These are phyloP conservation scores for Ramaria sp. DNA, from an alignment of 768 basidiomycete genomes.

Conservation along the genomic window DNA sequence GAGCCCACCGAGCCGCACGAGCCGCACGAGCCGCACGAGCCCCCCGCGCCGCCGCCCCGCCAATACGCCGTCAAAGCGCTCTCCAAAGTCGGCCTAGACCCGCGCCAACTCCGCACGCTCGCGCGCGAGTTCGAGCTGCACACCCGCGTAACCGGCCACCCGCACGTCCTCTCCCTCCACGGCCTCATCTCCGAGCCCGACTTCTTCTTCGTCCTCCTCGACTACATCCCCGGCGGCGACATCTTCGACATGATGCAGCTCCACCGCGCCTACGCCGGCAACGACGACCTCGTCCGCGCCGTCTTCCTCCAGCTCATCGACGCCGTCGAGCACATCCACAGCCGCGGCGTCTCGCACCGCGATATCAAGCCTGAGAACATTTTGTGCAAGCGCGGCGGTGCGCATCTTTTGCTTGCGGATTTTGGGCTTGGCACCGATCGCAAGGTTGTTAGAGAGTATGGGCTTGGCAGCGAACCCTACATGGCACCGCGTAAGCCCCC, in stretches of 20 bases:
- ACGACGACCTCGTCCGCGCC: conserved; percentile 74
- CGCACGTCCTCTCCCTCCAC: conserved; percentile 51
- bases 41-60: neutral
- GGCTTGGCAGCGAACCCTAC: conserved; percentile 51
- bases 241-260: conserved; percentile 85
- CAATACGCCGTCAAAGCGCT: neutral
- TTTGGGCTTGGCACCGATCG: conserved; percentile 61
- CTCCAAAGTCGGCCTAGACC: neutral
- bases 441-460: conserved; percentile 35
- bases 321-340: conserved; percentile 88
- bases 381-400: conserved; percentile 71
- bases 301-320: conserved; percentile 92
- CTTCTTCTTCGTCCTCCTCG: conserved; percentile 56
- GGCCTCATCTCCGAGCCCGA: conserved; percentile 47
- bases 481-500: conserved; percentile 55
- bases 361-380: conserved; percentile 98
- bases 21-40: too few species aligned
- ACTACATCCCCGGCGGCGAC: conserved; percentile 57
- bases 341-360: conserved; percentile 86
- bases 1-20: too few species aligned
- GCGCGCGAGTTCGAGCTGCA: neutral
- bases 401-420: conserved; percentile 78
- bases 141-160: neutral
- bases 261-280: conserved; percentile 68
- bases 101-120: neutral